Evolutionary conservation across 1,284 basidiomycete genomes (phyloP), one percentile per base, ranked within the genome.

Genomic region (Polyporus tsugae): DNA sequence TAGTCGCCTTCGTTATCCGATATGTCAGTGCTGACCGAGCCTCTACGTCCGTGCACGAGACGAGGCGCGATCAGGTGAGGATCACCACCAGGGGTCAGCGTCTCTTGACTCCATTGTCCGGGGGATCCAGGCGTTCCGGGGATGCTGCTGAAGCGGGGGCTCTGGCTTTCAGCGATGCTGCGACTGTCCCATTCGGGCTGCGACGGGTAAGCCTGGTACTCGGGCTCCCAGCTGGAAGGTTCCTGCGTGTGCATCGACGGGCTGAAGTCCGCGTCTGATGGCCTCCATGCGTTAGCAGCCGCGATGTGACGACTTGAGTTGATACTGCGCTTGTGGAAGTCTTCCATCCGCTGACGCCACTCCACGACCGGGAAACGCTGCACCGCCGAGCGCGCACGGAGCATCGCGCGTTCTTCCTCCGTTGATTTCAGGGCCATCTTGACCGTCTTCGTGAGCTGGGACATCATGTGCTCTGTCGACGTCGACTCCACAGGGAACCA

Each of bases 311-410:
- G 91, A 76, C 92, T 95, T 6, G 84, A 84, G 49, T 80, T 82
- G 79, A 97, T 96, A 77, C 91, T 92, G 67, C 95, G 92, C 71
- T 87, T 89, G 80, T 97, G 95, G 87, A 97, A 95, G 80, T 97
- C 95, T 81, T 97, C 95, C 84, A 92, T 94, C 64, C 94, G 89
- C 79, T 97, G 95, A 77, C 95, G 93, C 95, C 95, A 97, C 82
- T 97, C 95, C 57, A 97, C 93, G 69, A 97, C 95, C 6, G 95
- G 95, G 92, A 97, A 97, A 78, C 95, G 93, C 77, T 97, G 95
- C 6, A 97, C 88, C 29, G 95, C 95, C 46, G 95, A 97, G 61
- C 95, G 90, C 49, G 95, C 95, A 78, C 95, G 93, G 19, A 97
- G 86, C 75, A 97, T 90, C 11, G 95, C 95, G 71, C 95, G 91